Evolutionary conservation across 768 basidiomycete species (phyloP).

Genomic region (Tricholoma matsutake): DNA sequence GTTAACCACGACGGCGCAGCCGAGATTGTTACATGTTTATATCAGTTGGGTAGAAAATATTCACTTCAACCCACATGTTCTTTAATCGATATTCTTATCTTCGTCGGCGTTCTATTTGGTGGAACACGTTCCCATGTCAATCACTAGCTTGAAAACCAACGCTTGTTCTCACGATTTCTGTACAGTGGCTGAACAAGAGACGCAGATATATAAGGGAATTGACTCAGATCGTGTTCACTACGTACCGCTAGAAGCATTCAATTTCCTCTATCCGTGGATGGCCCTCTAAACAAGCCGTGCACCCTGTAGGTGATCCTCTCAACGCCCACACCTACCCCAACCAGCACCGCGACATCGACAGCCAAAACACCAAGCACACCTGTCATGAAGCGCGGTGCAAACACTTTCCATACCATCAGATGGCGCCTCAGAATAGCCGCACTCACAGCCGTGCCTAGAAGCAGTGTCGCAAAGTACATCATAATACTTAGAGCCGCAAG

Average conservation of each 20-base stretch:
- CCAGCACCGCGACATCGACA: conserved; percentile 65
- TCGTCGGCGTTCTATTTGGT: no score
- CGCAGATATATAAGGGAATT: no score
- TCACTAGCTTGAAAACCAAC: no score
- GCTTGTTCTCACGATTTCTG: no score
- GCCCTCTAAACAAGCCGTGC: conserved; percentile 20
- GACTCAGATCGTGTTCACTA: no score
- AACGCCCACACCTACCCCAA: conserved; percentile 61
- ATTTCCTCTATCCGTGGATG: not conserved
- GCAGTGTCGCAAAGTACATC: conserved; percentile 62
- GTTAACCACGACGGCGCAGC: no score
- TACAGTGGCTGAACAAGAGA: no score
- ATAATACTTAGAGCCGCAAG: conserved; percentile 63
- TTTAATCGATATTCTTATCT: no score
- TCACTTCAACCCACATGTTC: no score
- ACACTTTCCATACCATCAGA: conserved; percentile 99
- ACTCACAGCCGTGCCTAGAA: conserved; percentile 68
- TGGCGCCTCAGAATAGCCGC: conserved; percentile 79
- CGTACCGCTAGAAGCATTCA: not conserved
- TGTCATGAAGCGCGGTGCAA: conserved; percentile 91
- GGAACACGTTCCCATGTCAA: no score
- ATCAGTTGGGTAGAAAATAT: no score
- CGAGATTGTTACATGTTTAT: no score
- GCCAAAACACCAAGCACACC: conserved; percentile 63
- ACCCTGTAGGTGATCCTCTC: conserved; percentile 35